These are phyloP conservation scores for Nakazawaea wickerhamii DNA, from an alignment of 805 yeast species.

Conservation along the genomic window DNA sequence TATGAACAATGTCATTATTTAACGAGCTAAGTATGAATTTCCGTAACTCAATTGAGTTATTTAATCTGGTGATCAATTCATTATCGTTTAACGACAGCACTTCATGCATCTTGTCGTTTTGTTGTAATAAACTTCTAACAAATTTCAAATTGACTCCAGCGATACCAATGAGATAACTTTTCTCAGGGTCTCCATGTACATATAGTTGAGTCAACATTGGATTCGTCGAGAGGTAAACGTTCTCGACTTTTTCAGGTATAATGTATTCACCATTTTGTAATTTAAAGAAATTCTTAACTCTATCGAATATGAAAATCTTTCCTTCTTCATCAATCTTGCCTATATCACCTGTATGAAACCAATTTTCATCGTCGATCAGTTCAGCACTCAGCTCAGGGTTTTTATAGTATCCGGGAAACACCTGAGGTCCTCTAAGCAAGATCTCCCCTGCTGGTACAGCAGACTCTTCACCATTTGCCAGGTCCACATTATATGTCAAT, in stretches of 20 bases:
- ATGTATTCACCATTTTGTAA: slow-evolving; percentile 29
- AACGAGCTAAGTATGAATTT: slow-evolving; percentile 29
- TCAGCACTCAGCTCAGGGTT: slow-evolving; percentile 43
- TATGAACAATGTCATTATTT: slow-evolving; percentile 29
- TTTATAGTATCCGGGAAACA: slow-evolving; percentile 44
- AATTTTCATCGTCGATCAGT: slow-evolving; percentile 40
- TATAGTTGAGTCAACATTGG: slow-evolving; percentile 44
- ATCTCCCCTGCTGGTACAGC: slow-evolving; percentile 44
- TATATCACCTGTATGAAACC: slow-evolving; percentile 59
- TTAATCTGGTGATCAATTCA: slow-evolving; percentile 13
- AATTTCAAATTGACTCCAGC: slow-evolving; percentile 50
- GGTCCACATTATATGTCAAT: slow-evolving; percentile 41
- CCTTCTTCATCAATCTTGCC: slow-evolving; percentile 37
- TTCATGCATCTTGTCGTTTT: background rate
- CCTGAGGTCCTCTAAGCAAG: slow-evolving; percentile 50
- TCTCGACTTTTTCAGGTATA: slow-evolving; percentile 41
- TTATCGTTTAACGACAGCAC: background rate
- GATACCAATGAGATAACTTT: slow-evolving; percentile 53
- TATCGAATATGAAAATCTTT: slow-evolving; percentile 43
- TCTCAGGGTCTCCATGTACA: slow-evolving; percentile 59
- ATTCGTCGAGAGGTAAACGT: slow-evolving; percentile 51
- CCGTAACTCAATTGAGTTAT: slow-evolving; percentile 14
- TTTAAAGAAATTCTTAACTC: slow-evolving; percentile 67
- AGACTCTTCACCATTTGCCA: slow-evolving; percentile 20
- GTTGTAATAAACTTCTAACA: background rate